phyloP scores from a whole-genome alignment of 2,329 filamentous ascomycete genomes.

The Stylonectria norvegica region DNA sequence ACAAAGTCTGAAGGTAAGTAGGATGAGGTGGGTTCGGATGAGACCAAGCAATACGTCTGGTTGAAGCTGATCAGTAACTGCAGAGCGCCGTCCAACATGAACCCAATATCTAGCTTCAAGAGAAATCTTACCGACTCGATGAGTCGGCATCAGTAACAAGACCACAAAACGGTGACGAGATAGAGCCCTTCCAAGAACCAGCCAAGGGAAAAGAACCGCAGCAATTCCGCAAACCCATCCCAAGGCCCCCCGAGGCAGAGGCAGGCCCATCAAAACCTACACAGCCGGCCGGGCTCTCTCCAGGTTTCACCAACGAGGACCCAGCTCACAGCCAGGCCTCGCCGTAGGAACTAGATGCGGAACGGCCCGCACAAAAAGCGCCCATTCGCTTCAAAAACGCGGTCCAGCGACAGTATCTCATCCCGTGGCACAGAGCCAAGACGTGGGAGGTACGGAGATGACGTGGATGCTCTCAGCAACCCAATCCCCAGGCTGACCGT shows the following conservation, averaged over 20 bases:
- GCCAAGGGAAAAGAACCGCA: not conserved
- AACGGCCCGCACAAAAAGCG: slow-evolving; percentile 11
- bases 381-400: slow-evolving; percentile 9
- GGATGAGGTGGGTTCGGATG: too few relatives aligned
- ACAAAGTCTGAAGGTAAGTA: too few relatives aligned
- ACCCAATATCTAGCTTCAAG: too few relatives aligned
- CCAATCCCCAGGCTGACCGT: not conserved
- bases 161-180: not conserved
- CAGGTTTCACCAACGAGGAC: slow-evolving; percentile 2
- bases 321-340: slow-evolving; percentile 6
- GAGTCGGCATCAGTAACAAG: not conserved
- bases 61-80: too few relatives aligned
- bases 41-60: too few relatives aligned
- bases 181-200: not conserved
- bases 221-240: not conserved
- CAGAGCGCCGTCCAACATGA: too few relatives aligned
- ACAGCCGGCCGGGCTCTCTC: not conserved
- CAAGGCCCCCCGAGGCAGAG: not conserved
- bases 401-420: slow-evolving; percentile 8
- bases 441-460: slow-evolving; percentile 12
- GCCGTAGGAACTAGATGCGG: slow-evolving; percentile 15
- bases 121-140: too few relatives aligned
- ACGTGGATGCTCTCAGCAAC: not conserved
- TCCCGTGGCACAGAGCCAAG: slow-evolving; percentile 14
- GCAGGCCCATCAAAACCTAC: slow-evolving; percentile 3